Percentiles rank a stretch among this genome's conserved stretches.
Evolutionary conservation across 768 basidiomycete species (phyloP).

Genomic region (Gymnopilus dilepis): DNA sequence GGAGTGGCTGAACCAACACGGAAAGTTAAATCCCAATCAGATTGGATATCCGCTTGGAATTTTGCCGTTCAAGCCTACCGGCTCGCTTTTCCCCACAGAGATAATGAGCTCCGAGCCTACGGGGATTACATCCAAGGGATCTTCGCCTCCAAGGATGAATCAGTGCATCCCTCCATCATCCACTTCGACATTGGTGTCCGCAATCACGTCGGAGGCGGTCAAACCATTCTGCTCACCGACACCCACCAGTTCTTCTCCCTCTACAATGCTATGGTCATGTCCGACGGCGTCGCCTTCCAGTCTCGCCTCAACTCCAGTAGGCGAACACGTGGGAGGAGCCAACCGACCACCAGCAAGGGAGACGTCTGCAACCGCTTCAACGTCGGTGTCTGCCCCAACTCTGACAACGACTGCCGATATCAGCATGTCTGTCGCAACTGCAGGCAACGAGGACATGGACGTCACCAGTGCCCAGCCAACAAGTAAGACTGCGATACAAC

Average conservation of each 20-base stretch:
- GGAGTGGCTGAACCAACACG: too few relatives aligned
- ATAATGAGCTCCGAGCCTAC: slow-evolving; percentile 27
- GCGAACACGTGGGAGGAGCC: background rate
- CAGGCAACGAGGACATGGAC: slow-evolving; percentile 3
- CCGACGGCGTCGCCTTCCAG: slow-evolving; percentile 6
- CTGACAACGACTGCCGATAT: slow-evolving; percentile 16
- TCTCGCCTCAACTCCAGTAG: too few relatives aligned
- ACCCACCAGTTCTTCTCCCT: background rate
- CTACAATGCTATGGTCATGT: too few relatives aligned
- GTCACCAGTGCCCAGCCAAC: slow-evolving; percentile 1
- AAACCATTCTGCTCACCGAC: slow-evolving; percentile 30
- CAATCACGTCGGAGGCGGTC: slow-evolving; percentile 24
- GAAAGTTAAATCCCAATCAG: too few relatives aligned
- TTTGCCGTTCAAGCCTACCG: slow-evolving; percentile 17
- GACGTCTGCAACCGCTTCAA: slow-evolving; percentile 32
- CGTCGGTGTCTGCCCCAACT: slow-evolving; percentile 14
- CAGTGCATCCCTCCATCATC: slow-evolving; percentile 33
- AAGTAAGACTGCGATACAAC: too few relatives aligned
- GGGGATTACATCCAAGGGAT: too few relatives aligned
- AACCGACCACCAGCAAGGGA: background rate
- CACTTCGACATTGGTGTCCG: slow-evolving; percentile 36
- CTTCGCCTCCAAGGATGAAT: too few relatives aligned
- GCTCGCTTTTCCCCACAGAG: slow-evolving; percentile 35
- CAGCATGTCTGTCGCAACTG: slow-evolving; percentile 29
- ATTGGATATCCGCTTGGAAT: too few relatives aligned